Conservation (phyloP, 352 stramenopile genomes). For the Ochromonadaceae sp. region DNA sequence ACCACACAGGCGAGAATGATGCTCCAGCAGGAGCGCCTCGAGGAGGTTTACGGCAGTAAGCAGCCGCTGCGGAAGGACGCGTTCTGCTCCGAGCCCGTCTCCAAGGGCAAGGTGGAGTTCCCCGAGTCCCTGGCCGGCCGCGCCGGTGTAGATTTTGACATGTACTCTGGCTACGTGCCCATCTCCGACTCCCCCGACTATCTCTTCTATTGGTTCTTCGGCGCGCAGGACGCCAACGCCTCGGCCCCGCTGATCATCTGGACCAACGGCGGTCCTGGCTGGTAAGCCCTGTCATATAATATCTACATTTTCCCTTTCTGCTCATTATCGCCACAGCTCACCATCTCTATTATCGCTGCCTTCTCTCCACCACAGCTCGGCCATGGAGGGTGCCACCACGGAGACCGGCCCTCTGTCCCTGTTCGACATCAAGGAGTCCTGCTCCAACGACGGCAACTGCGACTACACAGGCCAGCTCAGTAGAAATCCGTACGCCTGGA, state of each 20-base stretch:
- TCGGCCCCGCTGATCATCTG: constrained; percentile 11
- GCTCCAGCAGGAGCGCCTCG: too few relatives aligned
- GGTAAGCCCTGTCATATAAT: too few relatives aligned
- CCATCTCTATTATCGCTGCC: too few relatives aligned
- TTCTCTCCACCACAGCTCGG: too few relatives aligned
- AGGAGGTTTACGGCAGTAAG: too few relatives aligned
- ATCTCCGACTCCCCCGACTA: neutral
- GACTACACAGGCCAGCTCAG: constrained; percentile 7
- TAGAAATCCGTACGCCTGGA: constrained; percentile 7
- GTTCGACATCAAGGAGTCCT: constrained; percentile 15
- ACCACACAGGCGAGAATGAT: too few relatives aligned
- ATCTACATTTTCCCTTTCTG: too few relatives aligned
- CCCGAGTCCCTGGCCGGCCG: constrained; percentile 2
- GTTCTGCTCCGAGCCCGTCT: constrained; percentile 13
- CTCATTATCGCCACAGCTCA: too few relatives aligned
- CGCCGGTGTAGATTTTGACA: constrained; percentile 2
- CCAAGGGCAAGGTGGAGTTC: neutral
- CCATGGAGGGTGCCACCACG: constrained; percentile 17
- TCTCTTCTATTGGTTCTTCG: constrained; percentile 17
- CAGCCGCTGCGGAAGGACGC: neutral
- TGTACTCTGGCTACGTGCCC: constrained; percentile 15
- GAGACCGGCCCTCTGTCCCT: constrained; percentile 4
- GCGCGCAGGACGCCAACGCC: neutral
- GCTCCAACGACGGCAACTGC: constrained; percentile 1
- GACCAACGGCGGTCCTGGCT: constrained; percentile 12